Percentiles rank a stretch among this genome's conserved stretches.
Conservation (phyloP, 129 eudicot genomes). For the Lonicera japonica region DNA sequence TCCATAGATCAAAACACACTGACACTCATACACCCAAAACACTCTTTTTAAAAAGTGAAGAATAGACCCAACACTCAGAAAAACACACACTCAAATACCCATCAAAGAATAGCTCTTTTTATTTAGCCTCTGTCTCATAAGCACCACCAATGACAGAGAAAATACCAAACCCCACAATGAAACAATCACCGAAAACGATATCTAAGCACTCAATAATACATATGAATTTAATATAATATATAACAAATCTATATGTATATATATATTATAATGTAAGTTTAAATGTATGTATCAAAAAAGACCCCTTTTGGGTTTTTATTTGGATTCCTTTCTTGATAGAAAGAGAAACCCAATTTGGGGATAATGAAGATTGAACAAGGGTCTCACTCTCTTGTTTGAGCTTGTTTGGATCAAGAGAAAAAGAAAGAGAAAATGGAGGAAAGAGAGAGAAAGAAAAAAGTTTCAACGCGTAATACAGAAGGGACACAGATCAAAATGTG, state of each 20-base stretch:
- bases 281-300: not conserved
- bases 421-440: too few relatives aligned
- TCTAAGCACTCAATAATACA: slow-evolving; percentile 21
- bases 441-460: slow-evolving; percentile 10
- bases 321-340: slow-evolving; percentile 38
- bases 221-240: too few relatives aligned
- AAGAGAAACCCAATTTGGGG: slow-evolving; percentile 30
- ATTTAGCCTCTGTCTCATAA: slow-evolving; percentile 1
- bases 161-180: slow-evolving; percentile 44
- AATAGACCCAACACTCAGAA: not conserved
- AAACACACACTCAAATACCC: too few relatives aligned
- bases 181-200: slow-evolving; percentile 41
- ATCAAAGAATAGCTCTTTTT: not conserved
- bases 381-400: too few relatives aligned
- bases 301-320: slow-evolving; percentile 3
- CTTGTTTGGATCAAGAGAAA: too few relatives aligned
- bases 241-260: too few relatives aligned
- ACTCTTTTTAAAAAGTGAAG: slow-evolving; percentile 20
- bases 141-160: slow-evolving; percentile 12
- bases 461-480: slow-evolving; percentile 69
- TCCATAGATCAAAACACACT: slow-evolving; percentile 41
- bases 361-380: too few relatives aligned
- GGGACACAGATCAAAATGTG: slow-evolving; percentile 43
- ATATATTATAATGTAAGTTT: too few relatives aligned
- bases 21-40: slow-evolving; percentile 8